phyloP scores from a whole-genome alignment of 2,329 filamentous ascomycete species.

The Claviceps pazoutovae region DNA sequence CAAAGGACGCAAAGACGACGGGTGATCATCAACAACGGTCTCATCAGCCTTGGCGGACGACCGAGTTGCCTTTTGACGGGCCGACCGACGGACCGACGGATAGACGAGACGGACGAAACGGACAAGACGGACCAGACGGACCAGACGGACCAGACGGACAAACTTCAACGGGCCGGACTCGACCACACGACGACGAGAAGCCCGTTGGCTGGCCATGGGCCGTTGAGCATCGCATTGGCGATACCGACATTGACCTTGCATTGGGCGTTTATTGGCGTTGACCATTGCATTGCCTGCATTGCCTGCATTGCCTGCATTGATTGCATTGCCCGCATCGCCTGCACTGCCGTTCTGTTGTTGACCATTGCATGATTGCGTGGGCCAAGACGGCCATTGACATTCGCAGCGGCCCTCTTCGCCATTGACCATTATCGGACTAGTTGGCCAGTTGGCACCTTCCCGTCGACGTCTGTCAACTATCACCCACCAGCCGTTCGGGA shows the following conservation, averaged over 20 bases:
- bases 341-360: too few species aligned
- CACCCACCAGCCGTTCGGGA: not conserved
- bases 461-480: not conserved
- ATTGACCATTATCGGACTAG: not conserved
- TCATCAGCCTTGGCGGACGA: not conserved
- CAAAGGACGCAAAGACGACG: not conserved
- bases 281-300: too few species aligned
- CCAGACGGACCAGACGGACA: not conserved
- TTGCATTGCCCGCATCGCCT: too few species aligned
- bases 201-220: not conserved
- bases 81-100: not conserved
- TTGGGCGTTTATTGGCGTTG: too few species aligned
- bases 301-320: too few species aligned
- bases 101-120: too few species aligned
- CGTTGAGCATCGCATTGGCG: too few species aligned
- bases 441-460: not conserved
- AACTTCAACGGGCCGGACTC: not conserved
- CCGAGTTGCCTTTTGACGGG: not conserved
- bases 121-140: not conserved
- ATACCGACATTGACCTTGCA: too few species aligned
- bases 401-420: too few species aligned
- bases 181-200: not conserved
- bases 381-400: too few species aligned
- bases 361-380: too few species aligned
- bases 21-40: not conserved